These are phyloP conservation scores for Periconia sp. DNA, from an alignment of 2,329 filamentous ascomycete species.

Conservation along the genomic window DNA sequence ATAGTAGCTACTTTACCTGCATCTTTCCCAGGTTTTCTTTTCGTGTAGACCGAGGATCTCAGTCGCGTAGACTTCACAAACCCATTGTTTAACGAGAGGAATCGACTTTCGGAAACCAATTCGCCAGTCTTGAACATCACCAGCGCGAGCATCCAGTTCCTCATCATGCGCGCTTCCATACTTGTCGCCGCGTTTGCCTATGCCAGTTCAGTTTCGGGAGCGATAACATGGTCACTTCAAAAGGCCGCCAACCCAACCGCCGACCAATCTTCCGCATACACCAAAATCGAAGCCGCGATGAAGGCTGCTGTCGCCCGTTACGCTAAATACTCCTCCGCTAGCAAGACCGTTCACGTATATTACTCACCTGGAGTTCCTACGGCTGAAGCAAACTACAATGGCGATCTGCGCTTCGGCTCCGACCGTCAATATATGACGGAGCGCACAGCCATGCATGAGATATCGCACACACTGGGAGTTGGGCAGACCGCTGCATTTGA, in stretches of 20 bases:
- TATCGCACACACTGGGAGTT: conserved; percentile 40
- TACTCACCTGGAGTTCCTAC: conserved; percentile 42
- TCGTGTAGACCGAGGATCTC: not conserved
- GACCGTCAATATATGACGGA: conserved; percentile 42
- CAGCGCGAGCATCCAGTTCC: conserved; percentile 26
- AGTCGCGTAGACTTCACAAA: not conserved
- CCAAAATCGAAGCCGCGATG: conserved; percentile 40
- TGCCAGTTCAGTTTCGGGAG: conserved; percentile 25
- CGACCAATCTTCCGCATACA: conserved; percentile 40
- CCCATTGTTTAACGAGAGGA: not conserved
- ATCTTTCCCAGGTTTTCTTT: not conserved
- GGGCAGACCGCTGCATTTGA: conserved; percentile 41
- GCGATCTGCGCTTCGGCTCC: conserved; percentile 41
- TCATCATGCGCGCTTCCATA: no score
- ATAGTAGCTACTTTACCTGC: no score
- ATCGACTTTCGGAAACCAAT: not conserved
- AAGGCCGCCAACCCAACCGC: conserved; percentile 35
- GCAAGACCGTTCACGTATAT: conserved; percentile 34
- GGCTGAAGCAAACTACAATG: conserved; percentile 43
- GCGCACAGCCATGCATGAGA: conserved; percentile 45
- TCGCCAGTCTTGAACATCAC: not conserved
- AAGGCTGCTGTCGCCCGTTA: conserved; percentile 36
- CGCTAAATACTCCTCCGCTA: conserved; percentile 24
- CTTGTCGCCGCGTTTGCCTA: conserved; percentile 25
- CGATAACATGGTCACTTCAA: conserved; percentile 33